Base-by-base conservation (phyloP, 345 rosid genomes). In the Corchorus capsularis region DNA sequence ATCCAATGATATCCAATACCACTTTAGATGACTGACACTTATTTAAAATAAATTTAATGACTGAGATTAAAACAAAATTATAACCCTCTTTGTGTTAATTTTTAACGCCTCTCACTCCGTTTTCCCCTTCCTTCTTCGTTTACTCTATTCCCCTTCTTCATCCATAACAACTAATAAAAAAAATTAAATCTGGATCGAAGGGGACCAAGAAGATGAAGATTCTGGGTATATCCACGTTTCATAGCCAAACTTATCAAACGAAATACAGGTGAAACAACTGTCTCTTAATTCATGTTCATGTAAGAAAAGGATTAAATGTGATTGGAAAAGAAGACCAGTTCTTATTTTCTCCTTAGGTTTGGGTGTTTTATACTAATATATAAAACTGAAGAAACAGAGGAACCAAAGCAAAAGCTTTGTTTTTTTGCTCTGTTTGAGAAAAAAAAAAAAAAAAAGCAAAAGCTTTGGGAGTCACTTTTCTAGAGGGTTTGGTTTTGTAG, bases 201-300 rank as follows among this genome's bases (percentile, higher is more conserved):
- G 46, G 91, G 97, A 67, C 87, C 89, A 59, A 71, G 78, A 75
- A 16, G 97, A 83, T 9, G 91, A 88, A 62, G 92, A 89, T 66
- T 85, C 90, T n/a, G 87, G 41, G 83, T 82, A 78, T 72, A n/a
- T n/a, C 91, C 95, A 63, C 98, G 89, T 91, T 94, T 92, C 97
- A 92, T 92, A 63, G 72, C 71, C 73, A 65, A 61, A 55, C 19
- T 55, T 53, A 39, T 37, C 4, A 34, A 8, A 53, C 52, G 17
- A 15, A 71, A 76, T 34, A 32, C 12, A 6, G 17, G n/a, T 15
- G 9, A 32, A 6, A 10, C 0, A 2, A 10, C 4, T 55, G n/a
- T 12, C 5, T 55, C 41, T 55, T 13, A 39, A 39, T 8, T 19
- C 35, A 19, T 50, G 63, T 39, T 55, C 32, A 35, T 55, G 49